Conservation (phyloP, 1,284 basidiomycete species). For the Fomitopsis pinicola region DNA sequence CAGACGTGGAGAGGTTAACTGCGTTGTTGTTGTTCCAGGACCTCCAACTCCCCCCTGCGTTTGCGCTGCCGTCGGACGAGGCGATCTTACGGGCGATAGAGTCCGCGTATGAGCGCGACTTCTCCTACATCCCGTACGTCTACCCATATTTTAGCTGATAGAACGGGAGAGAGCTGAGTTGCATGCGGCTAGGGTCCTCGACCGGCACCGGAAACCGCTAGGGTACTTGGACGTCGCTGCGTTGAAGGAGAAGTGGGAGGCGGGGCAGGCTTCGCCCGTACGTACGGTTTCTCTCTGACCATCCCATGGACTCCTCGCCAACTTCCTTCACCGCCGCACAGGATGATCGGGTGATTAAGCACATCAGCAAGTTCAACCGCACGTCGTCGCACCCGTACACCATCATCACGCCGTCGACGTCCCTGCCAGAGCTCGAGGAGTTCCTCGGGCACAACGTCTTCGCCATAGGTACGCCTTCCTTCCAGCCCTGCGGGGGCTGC, state of each 20-base stretch:
- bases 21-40: slow-evolving; percentile 44
- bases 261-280: slow-evolving; percentile 66
- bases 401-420: slow-evolving; percentile 75
- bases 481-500: background rate
- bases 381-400: slow-evolving; percentile 66
- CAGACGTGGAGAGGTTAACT: background rate
- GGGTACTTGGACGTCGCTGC: slow-evolving; percentile 78
- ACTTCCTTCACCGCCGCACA: slow-evolving; percentile 21
- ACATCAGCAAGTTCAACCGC: slow-evolving; percentile 77
- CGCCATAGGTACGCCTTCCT: slow-evolving; percentile 57
- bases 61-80: slow-evolving; percentile 72
- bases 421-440: slow-evolving; percentile 70
- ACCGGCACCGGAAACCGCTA: slow-evolving; percentile 65
- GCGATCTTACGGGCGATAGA: slow-evolving; percentile 73
- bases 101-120: slow-evolving; percentile 86
- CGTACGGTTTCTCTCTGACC: slow-evolving; percentile 6
- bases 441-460: slow-evolving; percentile 74
- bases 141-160: background rate
- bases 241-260: slow-evolving; percentile 77
- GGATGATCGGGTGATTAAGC: slow-evolving; percentile 60
- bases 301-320: background rate
- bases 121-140: slow-evolving; percentile 83
- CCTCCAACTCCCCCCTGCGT: slow-evolving; percentile 85
- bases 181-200: slow-evolving; percentile 57
- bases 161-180: background rate